Evolutionary conservation across 768 basidiomycete species (phyloP), one percentile per base, ranked within the genome.

Genomic region (Termitomyces sp.): DNA sequence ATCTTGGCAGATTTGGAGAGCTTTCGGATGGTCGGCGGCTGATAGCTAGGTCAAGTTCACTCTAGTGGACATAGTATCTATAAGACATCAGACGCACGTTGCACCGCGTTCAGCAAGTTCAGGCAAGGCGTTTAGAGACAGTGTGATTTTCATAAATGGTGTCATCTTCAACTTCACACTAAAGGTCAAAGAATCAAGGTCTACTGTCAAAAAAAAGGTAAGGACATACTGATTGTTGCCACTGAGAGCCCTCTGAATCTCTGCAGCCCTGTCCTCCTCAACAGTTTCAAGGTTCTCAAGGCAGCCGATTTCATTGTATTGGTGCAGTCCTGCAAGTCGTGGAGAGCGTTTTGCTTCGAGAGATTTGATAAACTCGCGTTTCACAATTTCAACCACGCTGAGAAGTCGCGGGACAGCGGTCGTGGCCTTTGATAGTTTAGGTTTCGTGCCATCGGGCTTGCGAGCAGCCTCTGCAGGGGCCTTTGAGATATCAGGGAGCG

Each of bases 321-420:
- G 91, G 66, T 90, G 81, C 36, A 93, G 70, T 3, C 90, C 90
- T 4, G 70, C 69, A 30, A 75, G 67, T 46, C 75, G 74, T n/a
- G 70, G 69, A 2, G 75, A 77, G 37, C 65, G 70, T 13, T 72
- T 79, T 20, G 69, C 63, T 44, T 79, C 78, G 6, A 87, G 73
- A 16, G 67, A 68, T 57, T 84, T 84, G 55, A 90, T 61, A 66
- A 85, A 93, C 67, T 93, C 89, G 30, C 93, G 82, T 67, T 94
- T 94, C 65, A 93, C 82, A 57, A 94, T 90, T 70, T 95, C 93
- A 0, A 85, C 86, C 4, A 92, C 88, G 0, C 87, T 84, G 39
- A 95, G 76, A 8, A 95, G 78, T 0, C 87, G 82, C 0, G 90
- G 84, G 5, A 84, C 78, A 8, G 74, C 68, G 0, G 72, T 63